Base-by-base conservation (phyloP, 2,329 filamentous ascomycete species). In the Alternaria triticina region DNA sequence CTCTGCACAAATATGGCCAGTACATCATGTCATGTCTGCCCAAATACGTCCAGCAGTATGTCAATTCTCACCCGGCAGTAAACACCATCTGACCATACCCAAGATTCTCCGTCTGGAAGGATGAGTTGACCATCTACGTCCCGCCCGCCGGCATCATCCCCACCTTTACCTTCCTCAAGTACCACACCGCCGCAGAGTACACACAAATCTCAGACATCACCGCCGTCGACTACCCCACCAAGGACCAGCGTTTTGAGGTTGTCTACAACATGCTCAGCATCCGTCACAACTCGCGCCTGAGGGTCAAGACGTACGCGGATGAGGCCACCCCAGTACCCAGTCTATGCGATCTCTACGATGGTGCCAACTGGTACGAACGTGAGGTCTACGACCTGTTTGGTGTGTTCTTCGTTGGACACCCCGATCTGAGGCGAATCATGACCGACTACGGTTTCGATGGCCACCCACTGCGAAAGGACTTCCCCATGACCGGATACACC, bases 381-480 rank as follows among this genome's bases (percentile, higher is more conserved):
- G 96, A 99, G 83, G 94, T 97, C 23, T 98, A 98, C 83, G 96
- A 99, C 82, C 83, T 99, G 76, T 99, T 97, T 78, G 96, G 96
- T 68, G 94, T 99, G 71, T 97, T 98, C 86, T 99, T 99, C 83
- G 87, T 91, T 58, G 93, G 91, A 66, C 96, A 99, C 85, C 96
- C 96, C 43, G 96, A 99, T 84, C 86, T 99, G 74, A 90, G 96
- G 81, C 89, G 96, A 73, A 98, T 99, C 84, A 96, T 99, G 95
- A 99, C 96, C 70, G 96, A 99, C 81, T 99, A 99, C 81, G 96
- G 96, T 57, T 99, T 99, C 78, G 96, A 99, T 81, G 96, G 96
- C 57, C 96, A 99, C 84, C 96, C 96, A 45, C 84, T 99, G 79
- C 89, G 96, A 78, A 99, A 99, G 85, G 96, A 99, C 80, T 99